Conservation (phyloP, 2,329 filamentous ascomycete genomes). For the Incumbomyces lentus region DNA sequence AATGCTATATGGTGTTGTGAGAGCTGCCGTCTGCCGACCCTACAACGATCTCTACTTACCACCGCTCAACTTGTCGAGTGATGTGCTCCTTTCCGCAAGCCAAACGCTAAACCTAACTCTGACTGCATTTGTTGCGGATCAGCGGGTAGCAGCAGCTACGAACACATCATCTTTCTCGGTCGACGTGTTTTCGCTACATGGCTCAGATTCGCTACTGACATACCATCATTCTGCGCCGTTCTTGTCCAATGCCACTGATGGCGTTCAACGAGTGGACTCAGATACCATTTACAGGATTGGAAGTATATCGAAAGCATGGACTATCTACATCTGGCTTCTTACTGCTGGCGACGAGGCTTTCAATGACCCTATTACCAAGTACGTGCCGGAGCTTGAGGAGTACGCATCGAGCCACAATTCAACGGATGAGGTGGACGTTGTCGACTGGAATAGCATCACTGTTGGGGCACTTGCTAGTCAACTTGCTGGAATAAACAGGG, state of each 20-base stretch:
- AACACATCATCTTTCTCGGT: slow-evolving; percentile 30
- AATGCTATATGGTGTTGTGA: slow-evolving; percentile 3
- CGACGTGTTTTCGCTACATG: slow-evolving; percentile 31
- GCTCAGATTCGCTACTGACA: slow-evolving; percentile 21
- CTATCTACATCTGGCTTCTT: slow-evolving; percentile 28
- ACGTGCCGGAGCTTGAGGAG: slow-evolving; percentile 29
- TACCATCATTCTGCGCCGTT: slow-evolving; percentile 22
- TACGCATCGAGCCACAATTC: slow-evolving; percentile 20
- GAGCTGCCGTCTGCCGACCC: background rate
- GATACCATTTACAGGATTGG: slow-evolving; percentile 24
- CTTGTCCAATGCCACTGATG: slow-evolving; percentile 6
- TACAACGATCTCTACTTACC: background rate
- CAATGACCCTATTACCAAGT: slow-evolving; percentile 32
- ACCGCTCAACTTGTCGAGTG: background rate
- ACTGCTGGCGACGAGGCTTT: slow-evolving; percentile 27
- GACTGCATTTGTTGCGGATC: background rate
- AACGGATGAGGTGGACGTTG: slow-evolving; percentile 10
- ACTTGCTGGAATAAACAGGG: slow-evolving; percentile 19
- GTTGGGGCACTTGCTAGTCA: slow-evolving; percentile 38
- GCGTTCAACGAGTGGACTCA: slow-evolving; percentile 11
- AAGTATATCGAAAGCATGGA: slow-evolving; percentile 32
- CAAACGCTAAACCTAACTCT: background rate
- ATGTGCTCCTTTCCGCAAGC: background rate
- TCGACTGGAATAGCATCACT: slow-evolving; percentile 41
- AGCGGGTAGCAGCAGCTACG: slow-evolving; percentile 9